Conservation (phyloP, 495 filamentous ascomycete species). For the Cercophora samala region DNA sequence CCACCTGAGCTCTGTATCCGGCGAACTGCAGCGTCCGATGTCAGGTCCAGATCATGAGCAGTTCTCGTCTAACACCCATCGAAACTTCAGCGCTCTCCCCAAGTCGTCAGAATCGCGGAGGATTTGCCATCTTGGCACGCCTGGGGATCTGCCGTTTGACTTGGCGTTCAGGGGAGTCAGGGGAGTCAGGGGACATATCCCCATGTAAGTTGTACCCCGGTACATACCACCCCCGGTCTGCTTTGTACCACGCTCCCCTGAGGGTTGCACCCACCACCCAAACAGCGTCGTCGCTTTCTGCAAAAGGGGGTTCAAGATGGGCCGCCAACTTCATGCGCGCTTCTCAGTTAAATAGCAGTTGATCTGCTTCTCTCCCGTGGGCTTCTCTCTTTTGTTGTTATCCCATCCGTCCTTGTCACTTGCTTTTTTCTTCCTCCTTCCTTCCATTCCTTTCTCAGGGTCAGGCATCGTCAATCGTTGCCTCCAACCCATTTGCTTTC, state of each 20-base stretch:
- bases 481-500: conserved; percentile 14
- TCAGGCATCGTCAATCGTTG: conserved; percentile 10
- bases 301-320: conserved; percentile 21
- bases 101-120: conserved; percentile 23
- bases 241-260: conserved; percentile 17
- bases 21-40: conserved; percentile 27
- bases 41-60: conserved; percentile 19
- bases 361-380: conserved; percentile 19
- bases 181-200: background rate
- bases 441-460: conserved; percentile 14
- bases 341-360: conserved; percentile 29
- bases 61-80: conserved; percentile 24
- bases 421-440: conserved; percentile 18
- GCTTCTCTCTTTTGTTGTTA: conserved; percentile 14
- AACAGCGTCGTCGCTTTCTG: conserved; percentile 22
- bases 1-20: conserved; percentile 17
- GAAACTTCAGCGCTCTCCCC: conserved; percentile 25
- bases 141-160: conserved; percentile 33
- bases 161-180: conserved; percentile 30
- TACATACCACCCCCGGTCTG: conserved; percentile 11
- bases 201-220: conserved; percentile 7
- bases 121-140: conserved; percentile 24
- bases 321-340: conserved; percentile 24
- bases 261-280: conserved; percentile 22
- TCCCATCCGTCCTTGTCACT: conserved; percentile 14